Evolutionary conservation across 108 stramenopile genomes (phyloP), one percentile per base, ranked within the genome.

Genomic region (Cyclostephanos tholiformis): DNA sequence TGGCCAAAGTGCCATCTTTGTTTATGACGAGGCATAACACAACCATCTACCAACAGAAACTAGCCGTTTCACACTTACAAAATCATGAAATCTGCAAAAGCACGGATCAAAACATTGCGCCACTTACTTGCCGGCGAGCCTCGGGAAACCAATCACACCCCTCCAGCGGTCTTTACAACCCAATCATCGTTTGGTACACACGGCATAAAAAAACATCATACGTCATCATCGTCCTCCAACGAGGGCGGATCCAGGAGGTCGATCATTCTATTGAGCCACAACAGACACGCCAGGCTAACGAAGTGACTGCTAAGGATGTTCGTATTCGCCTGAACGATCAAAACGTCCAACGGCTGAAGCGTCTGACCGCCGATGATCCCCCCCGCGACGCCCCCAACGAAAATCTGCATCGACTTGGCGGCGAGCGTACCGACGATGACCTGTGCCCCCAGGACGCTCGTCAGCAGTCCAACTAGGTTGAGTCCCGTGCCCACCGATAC

Each of bases 271-370:
- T 82, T 81, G 72, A 91, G 69, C 79, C 83, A 94, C 55, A 97
- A 68, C 22, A 85, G 76, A 44, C 83, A 85, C 43, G 81, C 84
- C 63, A 96, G 71, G 62, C 93, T 93, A 35, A 85, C 69, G 86
- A 96, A 95, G 72, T 97, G 97, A 72, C 90, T 91, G 29, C 91
- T 80, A 46, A 97, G 75, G 25, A 92, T 87, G 76, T 97, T 97
- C 29, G 95, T 96, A 85, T 96, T 97, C 46, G 94, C 97, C 79
- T 97, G 97, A 9, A 96, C 92, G 27, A 96, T 84, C 62, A 96
- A 78, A 11, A 96, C 86, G 71, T 96, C 95, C 64, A 96, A 72
- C 26, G 95, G 91, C 65, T 94, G 95, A 30, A 96, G 43, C 2
- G 84, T 76, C 50, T 84, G 84, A 35, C 85, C 22, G 50, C 85